Base-by-base conservation (phyloP, 768 basidiomycete species). In the Pulveroboletus frians region DNA sequence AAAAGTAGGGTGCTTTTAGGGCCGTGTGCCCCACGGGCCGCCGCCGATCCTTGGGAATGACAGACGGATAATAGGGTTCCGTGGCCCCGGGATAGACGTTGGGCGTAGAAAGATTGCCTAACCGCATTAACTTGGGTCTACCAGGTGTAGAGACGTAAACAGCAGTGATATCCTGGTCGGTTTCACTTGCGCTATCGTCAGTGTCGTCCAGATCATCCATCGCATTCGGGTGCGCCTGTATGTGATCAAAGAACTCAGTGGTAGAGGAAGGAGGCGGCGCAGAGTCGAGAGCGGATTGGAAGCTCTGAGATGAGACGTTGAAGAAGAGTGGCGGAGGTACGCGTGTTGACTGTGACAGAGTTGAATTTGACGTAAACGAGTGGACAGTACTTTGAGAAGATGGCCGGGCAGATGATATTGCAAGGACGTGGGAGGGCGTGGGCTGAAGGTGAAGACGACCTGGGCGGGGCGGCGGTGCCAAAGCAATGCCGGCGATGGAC, bases 151-250 rank as follows among this genome's bases (percentile, higher is more conserved):
- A 52, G 34, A 58, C 41, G 62, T 59, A 64, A 43, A 60, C 58
- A 53, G 62, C 56, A 27, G 66, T 58, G 20, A 70, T 57, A 14
- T 72, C 73, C 14, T 67, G 66, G 39, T 69, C 71, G 11, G 66
- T 71, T 23, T 76, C 78, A 18, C 68, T 65, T 34, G 57, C 50
- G 44, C 66, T 68, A 47, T 75, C 75, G 21, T 75, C 74, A 43
- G 79, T 80, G 20, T 81, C 79, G 51, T 84, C 85, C 46, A 85
- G 68, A 53, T 84, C 86, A 56, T 86, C 83, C 79, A 88, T 80
- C 21, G 79, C 84, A 64, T 84, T 84, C 6, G 79, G 78, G 38
- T 85, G 80, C 14, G 76, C 69, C 56, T 88, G 83, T 39, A 88
- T 81, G 52, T 70, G 77, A 67, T 89, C 85, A 64, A 89, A 88